Conservation (phyloP, 257 asterid species). For the Penstemon eatonii region DNA sequence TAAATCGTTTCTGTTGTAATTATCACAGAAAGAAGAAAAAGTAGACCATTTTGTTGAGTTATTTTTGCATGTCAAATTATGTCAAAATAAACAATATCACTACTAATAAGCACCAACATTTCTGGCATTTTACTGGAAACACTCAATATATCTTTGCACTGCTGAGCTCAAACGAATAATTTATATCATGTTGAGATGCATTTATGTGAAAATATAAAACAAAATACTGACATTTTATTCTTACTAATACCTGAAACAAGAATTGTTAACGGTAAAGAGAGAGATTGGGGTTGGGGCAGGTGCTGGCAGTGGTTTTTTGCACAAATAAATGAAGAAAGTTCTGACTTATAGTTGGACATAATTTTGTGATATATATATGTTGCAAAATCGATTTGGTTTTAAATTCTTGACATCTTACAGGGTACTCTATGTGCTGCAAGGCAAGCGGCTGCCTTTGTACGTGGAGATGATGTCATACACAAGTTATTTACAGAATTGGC, state of each 20-base stretch:
- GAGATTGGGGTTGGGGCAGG: not conserved
- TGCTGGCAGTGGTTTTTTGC: not conserved
- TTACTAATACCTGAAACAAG: not conserved
- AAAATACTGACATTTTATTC: not conserved
- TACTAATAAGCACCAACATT: no score
- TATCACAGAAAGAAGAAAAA: no score
- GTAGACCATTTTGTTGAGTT: no score
- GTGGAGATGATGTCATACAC: constrained; percentile 93
- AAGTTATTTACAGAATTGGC: constrained; percentile 91
- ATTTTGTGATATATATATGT: not conserved
- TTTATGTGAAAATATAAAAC: not conserved
- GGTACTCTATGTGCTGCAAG: constrained; percentile 90
- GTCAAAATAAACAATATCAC: no score
- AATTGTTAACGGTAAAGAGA: not conserved
- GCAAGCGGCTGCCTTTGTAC: constrained; percentile 86
- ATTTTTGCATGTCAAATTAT: no score
- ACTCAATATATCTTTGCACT: no score
- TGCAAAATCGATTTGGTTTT: not conserved
- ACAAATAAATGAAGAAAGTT: not conserved
- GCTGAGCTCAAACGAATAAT: no score
- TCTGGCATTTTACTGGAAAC: no score
- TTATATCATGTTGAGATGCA: not conserved
- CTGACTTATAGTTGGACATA: not conserved
- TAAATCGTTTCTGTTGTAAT: no score
- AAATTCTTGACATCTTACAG: constrained; percentile 34